These are phyloP conservation scores for Dichotomocladium elegans DNA, from an alignment of 371 early-diverging fungal species.

Conservation along the genomic window DNA sequence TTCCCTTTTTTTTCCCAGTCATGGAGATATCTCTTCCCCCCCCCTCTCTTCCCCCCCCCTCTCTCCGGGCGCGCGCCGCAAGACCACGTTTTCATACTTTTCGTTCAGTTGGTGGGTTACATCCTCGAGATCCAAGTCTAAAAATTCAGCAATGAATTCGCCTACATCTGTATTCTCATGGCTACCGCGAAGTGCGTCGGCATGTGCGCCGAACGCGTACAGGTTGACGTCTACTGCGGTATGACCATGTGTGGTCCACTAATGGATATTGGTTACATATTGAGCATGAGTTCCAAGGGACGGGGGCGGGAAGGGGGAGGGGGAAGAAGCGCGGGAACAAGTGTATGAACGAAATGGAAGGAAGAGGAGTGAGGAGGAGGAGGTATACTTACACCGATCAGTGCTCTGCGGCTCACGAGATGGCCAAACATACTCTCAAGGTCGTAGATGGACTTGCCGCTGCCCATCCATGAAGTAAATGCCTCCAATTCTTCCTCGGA, in stretches of 20 bases:
- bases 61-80: background rate
- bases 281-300: too few species aligned
- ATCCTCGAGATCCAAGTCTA: conserved; percentile 51
- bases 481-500: conserved; percentile 49
- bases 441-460: conserved; percentile 13
- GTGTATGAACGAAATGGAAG: background rate
- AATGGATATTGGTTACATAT: too few species aligned
- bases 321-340: background rate
- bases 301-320: too few species aligned
- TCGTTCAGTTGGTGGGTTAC: conserved; percentile 47
- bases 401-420: conserved; percentile 54
- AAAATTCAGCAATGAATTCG: conserved; percentile 48
- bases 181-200: conserved; percentile 58
- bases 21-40: too few species aligned
- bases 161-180: conserved; percentile 81
- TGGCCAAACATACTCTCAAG: conserved; percentile 37
- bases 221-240: conserved; percentile 57
- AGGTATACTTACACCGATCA: conserved; percentile 41
- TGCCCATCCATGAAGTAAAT: conserved; percentile 27
- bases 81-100: background rate
- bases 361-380: too few species aligned
- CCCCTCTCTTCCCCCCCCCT: too few species aligned
- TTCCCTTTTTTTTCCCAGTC: too few species aligned
- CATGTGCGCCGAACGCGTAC: conserved; percentile 61
- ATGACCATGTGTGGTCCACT: conserved; percentile 60